Evolutionary conservation across 805 yeast genomes (phyloP), one percentile per base, ranked within the genome.

Genomic region (Ogataea saltuana): DNA sequence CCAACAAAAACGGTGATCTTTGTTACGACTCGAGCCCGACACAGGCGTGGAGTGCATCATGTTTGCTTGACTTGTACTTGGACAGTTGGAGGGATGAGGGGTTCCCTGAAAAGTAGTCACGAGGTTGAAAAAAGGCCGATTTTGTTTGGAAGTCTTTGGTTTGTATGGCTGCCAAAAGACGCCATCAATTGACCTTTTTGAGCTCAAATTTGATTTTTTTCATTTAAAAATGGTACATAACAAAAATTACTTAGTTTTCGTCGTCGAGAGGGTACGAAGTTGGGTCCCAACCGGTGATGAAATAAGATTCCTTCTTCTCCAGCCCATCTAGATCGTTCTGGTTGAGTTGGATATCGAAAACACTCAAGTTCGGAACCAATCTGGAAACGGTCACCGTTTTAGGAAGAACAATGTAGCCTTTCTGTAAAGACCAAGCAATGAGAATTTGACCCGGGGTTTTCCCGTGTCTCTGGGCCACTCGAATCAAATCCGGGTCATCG

Each of bases 21-120:
- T 91, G 99, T 61, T 58, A 61, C 13, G 98, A 93, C 63, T 87
- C 96, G 2, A 85, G 95, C 51, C 97, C 97, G 3, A 83, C 97
- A 0, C 99, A 91, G 63, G 97, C 98, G 0, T 91, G 99, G 99
- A 87, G 96, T 60, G 69, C 91, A 0, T 83, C 93, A 2, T 87
- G 97, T 56, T 65, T 93, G 45, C 63, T 91, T 23, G 98, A 91
- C 61, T 67, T 91, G 41, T 86, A 79, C 61, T 73, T 75, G 50
- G 96, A 88, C 56, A 61, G 78, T 19, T 79, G 79, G 77, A 36
- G 15, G 5, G 52, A 33, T 30, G 62, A 59, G 19, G 48, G 47
- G 9, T 42, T 48, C 19, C 27, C 45, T 10, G 27, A 6, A 10
- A 25, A 12, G 28, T 11, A 25, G 4, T 25, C n/a, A n/a, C n/a